Base-by-base conservation (phyloP, 495 filamentous ascomycete genomes). In the Trichocladium antarcticum region DNA sequence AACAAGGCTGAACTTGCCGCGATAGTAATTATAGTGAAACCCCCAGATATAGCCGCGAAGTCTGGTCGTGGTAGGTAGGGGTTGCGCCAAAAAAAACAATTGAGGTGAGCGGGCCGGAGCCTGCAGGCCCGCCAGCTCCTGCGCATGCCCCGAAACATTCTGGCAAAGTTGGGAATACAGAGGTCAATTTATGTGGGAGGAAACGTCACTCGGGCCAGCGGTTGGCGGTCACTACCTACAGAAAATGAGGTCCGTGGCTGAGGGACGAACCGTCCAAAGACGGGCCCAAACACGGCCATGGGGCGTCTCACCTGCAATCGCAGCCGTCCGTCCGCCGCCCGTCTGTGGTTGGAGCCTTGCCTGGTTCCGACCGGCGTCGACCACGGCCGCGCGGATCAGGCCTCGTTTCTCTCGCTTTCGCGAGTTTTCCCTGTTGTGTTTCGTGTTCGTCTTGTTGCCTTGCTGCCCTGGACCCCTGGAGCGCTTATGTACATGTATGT, bases 291-390 rank as follows among this genome's bases (percentile, higher is more conserved):
- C 32, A 20, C 35, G 34, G 22, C 45, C 45, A 9, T n/a, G 36
- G 35, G 24, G 37, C 35, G 45, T 47, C 45, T 47, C 45, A 47
- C 15, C 45, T 29, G n/a, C 10, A 16, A 46, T 20, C 12, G 39
- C 22, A 12, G n/a, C 24, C 27, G 40, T 27, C 24, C 40, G 34
- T 9, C 34, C 14, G 34, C 34, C 34, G 1, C 29, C 8, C 14
- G 2, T 32, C 9, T 8, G 29, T 5, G 11, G 11, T 11, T 34
- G 14, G 6, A 15, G 35, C 35, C 35, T 14, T 37, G 15, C 7
- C 24, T 37, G 35, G 24, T 27, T 16, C 35, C 15, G 16, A 37
- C 14, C 5, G 12, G 11, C 12, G 31, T 2, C 3, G 31, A 11
- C 31, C 31, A 32, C 5, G 31, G 31, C 31, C 12, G 31, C 5